Percentiles rank a stretch among this genome's conserved stretches.
These are phyloP conservation scores for Eleusine coracana DNA, from an alignment of 176 grass and related monocot genomes.

Conservation along the genomic window DNA sequence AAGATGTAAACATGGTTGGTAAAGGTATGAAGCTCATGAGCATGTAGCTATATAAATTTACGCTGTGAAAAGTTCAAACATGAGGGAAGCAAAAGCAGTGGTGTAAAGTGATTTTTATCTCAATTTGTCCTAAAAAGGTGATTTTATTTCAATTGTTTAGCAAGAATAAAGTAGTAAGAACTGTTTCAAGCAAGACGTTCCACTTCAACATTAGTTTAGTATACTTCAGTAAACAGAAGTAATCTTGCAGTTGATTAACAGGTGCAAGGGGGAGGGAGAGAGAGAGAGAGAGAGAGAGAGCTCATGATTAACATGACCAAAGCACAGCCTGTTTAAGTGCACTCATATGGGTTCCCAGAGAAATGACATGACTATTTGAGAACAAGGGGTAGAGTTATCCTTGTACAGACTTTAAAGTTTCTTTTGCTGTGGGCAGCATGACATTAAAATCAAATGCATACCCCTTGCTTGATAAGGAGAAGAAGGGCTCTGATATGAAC, in stretches of 20 bases:
- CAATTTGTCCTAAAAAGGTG: neutral
- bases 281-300: too few species aligned
- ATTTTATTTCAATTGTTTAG: constrained; percentile 12
- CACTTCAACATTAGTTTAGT: neutral
- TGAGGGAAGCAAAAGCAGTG: constrained; percentile 3
- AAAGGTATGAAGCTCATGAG: neutral
- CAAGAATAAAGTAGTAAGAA: neutral
- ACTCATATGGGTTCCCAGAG: neutral
- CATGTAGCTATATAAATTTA: constrained; percentile 2
- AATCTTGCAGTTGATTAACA: neutral
- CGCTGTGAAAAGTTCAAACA: constrained; percentile 17
- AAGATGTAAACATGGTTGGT: constrained; percentile 28
- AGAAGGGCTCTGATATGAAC: constrained; percentile 31
- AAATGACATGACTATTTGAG: neutral
- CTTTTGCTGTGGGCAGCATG: constrained; percentile 10
- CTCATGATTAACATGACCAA: neutral
- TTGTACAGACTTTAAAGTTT: neutral
- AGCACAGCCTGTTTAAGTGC: neutral
- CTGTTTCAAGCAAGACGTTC: constrained; percentile 13
- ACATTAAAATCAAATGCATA: constrained; percentile 34
- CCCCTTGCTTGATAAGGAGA: neutral
- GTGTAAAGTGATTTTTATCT: neutral
- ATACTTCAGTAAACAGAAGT: neutral
- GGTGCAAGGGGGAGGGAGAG: neutral
- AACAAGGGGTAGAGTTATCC: neutral